Evolutionary conservation across 345 rosid species (phyloP), one percentile per base, ranked within the genome.

Genomic region (Euphorbia tirucalli): DNA sequence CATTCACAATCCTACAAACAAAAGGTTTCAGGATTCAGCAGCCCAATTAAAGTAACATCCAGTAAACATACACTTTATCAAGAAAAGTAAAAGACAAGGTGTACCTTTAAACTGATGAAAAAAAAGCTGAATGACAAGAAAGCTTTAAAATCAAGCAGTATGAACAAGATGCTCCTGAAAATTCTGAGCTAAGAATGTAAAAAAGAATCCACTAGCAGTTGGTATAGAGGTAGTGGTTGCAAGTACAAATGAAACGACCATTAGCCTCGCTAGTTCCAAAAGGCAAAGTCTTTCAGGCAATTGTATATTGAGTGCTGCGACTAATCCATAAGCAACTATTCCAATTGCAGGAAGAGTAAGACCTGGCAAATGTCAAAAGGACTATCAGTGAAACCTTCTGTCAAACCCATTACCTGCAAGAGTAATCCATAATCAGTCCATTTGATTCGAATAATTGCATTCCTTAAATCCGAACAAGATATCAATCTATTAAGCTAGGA

Each of bases 331-430:
- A 56, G 88, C 90, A 65, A 82, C 64, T 84, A 92, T 81, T 73
- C 98, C 98, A 56, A 94, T 76, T 68, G 87, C 77, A 2, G 96
- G 88, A 62, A 92, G 95, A 77, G 97, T 91, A 81, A 90, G 71
- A 68, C 95, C 98, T 94, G 79, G 37, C 9, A 79, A 80, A 60
- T 66, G 55, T 74, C 49, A 75, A 76, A 85, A 75, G 50, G 44
- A 69, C 70, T 30, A 58, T 68, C 66, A 86, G 25, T 69, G 41
- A 80, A 35, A 68, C 71, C 65, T 72, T 60, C 74, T 74, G 73
- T 66, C 69, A 82, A 70, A 71, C 65, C 73, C 9, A 77, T 50
- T n/a, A 54, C 25, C 11, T 21, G 13, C 25, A n/a, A 54, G 25
- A 1, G n/a, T 61, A 63, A 32, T 25, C 39, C 55, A 28, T 52